These are phyloP conservation scores for Rossbeevera mucosa DNA, from an alignment of 768 basidiomycete genomes.

Conservation along the genomic window DNA sequence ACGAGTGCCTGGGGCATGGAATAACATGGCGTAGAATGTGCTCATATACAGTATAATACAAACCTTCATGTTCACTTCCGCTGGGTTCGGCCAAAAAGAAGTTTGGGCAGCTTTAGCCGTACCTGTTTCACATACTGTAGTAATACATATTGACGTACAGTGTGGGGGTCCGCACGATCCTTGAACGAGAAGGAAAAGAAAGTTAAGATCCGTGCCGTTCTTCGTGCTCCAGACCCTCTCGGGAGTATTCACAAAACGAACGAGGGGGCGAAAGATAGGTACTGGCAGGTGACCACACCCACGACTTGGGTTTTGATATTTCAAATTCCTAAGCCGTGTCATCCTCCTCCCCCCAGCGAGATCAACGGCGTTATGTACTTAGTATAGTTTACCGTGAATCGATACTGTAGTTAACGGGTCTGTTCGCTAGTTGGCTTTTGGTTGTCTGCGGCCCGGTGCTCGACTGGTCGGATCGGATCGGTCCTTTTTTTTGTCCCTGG, in stretches of 20 bases:
- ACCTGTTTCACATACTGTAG: not conserved
- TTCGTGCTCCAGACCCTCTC: not conserved
- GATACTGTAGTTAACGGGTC: too few species aligned
- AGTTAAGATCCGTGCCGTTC: not conserved
- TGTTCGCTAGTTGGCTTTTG: too few species aligned
- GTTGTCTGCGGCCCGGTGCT: too few species aligned
- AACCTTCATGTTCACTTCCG: not conserved
- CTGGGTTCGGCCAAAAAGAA: not conserved
- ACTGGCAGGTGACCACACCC: not conserved
- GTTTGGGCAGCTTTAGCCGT: too few species aligned
- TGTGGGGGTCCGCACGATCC: not conserved
- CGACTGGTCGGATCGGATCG: too few species aligned
- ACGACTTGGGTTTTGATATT: constrained; percentile 17
- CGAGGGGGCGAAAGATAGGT: not conserved
- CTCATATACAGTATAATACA: too few species aligned
- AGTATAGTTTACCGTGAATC: too few species aligned
- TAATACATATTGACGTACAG: not conserved
- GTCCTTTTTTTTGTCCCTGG: too few species aligned
- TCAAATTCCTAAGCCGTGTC: constrained; percentile 9
- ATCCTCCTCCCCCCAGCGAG: not conserved
- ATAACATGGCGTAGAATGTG: not conserved
- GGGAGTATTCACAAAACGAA: not conserved
- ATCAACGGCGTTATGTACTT: too few species aligned
- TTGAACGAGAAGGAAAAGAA: not conserved
- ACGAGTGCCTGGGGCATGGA: not conserved